Evolutionary conservation across 1,139 yeast species (phyloP).

Genomic region (Candida pseudocylindracea): DNA sequence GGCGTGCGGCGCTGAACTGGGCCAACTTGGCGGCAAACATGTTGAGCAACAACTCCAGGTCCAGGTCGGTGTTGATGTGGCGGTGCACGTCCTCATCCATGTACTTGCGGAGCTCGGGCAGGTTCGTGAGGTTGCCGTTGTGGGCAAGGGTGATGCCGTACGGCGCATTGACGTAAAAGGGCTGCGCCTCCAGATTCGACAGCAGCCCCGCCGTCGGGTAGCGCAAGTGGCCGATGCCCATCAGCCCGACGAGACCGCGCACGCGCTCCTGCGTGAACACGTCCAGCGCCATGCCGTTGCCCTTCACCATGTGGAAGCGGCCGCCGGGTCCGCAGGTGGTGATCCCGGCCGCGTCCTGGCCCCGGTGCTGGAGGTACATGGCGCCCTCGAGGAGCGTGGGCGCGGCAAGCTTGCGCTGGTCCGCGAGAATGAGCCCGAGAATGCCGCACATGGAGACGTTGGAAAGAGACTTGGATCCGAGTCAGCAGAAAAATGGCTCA

Average conservation of each 20-base stretch:
- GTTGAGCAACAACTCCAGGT: slow-evolving; percentile 74
- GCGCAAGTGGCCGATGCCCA: slow-evolving; percentile 90
- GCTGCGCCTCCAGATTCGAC: slow-evolving; percentile 96
- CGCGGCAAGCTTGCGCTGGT: slow-evolving; percentile 52
- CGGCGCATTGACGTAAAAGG: slow-evolving; percentile 93
- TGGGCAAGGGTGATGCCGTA: slow-evolving; percentile 82
- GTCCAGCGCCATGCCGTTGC: slow-evolving; percentile 97
- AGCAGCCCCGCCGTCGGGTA: slow-evolving; percentile 98
- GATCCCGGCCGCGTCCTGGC: slow-evolving; percentile 99
- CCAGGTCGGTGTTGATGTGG: slow-evolving; percentile 92
- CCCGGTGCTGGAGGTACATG: slow-evolving; percentile 87
- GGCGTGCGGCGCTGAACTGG: slow-evolving; percentile 80
- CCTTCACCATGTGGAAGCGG: slow-evolving; percentile 89
- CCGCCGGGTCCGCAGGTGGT: slow-evolving; percentile 92
- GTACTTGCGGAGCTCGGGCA: slow-evolving; percentile 49
- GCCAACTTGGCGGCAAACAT: slow-evolving; percentile 84
- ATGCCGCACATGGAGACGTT: slow-evolving; percentile 99
- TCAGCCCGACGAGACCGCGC: slow-evolving; percentile 65
- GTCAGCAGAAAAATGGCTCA: background rate
- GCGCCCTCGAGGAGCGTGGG: slow-evolving; percentile 87
- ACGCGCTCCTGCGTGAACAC: slow-evolving; percentile 77
- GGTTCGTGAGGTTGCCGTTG: slow-evolving; percentile 88
- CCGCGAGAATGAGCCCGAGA: slow-evolving; percentile 68
- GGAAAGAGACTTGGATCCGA: background rate
- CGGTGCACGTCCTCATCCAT: slow-evolving; percentile 91